Percentiles rank a stretch among this genome's conserved stretches.
These are phyloP conservation scores for Phyllosticta citribraziliensis DNA, from an alignment of 2,329 filamentous ascomycete genomes.

Conservation along the genomic window DNA sequence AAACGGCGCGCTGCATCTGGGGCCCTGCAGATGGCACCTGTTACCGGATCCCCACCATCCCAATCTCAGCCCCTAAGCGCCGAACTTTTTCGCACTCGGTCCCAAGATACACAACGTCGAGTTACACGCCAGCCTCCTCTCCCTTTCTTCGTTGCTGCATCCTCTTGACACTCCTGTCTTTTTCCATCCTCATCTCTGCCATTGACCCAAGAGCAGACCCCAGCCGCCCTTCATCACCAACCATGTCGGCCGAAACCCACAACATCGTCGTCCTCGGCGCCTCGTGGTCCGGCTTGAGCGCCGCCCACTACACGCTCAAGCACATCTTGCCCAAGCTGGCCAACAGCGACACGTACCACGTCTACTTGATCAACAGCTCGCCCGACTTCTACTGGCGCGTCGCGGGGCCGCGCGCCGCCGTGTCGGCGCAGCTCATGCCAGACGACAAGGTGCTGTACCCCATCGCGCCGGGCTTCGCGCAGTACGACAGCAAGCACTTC, in stretches of 20 bases:
- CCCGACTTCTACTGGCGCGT: conserved; percentile 31
- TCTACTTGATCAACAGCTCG: conserved; percentile 26
- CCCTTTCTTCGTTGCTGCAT: neutral
- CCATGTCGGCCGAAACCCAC: conserved; percentile 3
- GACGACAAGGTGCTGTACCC: conserved; percentile 22
- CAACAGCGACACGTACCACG: conserved; percentile 18
- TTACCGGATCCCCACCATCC: neutral
- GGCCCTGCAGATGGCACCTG: neutral
- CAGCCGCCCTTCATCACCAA: neutral
- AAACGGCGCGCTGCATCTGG: neutral
- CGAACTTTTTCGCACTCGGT: neutral
- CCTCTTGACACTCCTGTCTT: neutral
- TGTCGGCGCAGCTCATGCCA: conserved; percentile 19
- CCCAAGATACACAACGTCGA: neutral
- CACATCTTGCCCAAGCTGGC: conserved; percentile 20
- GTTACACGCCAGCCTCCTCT: neutral
- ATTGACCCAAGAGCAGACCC: neutral
- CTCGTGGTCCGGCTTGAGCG: conserved; percentile 27
- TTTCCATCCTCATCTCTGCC: neutral
- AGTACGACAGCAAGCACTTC: conserved; percentile 19
- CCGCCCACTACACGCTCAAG: conserved; percentile 26
- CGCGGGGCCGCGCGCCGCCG: conserved; percentile 25
- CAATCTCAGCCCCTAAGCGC: neutral
- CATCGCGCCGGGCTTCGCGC: conserved; percentile 23
- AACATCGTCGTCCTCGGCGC: conserved; percentile 27